Base-by-base conservation (phyloP, 1,284 basidiomycete species). In the Porphyrellus sp. region DNA sequence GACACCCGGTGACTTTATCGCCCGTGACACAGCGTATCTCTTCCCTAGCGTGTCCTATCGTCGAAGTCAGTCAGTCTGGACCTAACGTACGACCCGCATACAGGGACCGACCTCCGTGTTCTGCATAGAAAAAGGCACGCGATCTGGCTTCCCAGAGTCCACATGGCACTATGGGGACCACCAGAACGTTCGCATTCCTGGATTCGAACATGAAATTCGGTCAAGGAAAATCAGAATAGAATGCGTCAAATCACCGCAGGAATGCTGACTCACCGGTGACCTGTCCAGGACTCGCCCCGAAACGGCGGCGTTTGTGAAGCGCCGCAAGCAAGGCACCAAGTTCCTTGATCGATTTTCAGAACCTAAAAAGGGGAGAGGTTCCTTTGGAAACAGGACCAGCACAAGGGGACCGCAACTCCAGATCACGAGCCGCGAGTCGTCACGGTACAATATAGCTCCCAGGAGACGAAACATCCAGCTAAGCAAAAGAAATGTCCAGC, bases 271-370 rank as follows among this genome's bases (percentile, higher is more conserved):
- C 38, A 41, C 46, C 51, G 30, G 31, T 50, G 50, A 53, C 57
- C 50, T 50, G 46, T 38, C 42, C 40, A 48, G 34, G 25, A 20
- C 20, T 43, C 44, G 23, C 47, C 34, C 41, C 35, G 37, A 54
- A 62, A 51, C 25, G 49, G 57, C 55, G 54, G 56, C 27, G 43
- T 46, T 35, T 44, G 52, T 57, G 49, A 52, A 53, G 33, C 41
- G 34, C 61, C 63, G 45, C 37, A 46, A 41, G 24, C 52, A 59
- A 67, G 60, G 62, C 60, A 64, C 64, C 48, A 45, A 15, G 60
- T 64, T 64, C 63, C 65, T 53, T 65, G 53, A 59, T 67, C 46
- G 60, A 68, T 64, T 53, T 68, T 58, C 63, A 61, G 56, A 51
- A 53, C 33, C 8, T 35, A 15, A 23, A 40, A 46, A 28, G 40